Conservation (phyloP, 2,329 filamentous ascomycete species). For the Xylariaceae sp. region DNA sequence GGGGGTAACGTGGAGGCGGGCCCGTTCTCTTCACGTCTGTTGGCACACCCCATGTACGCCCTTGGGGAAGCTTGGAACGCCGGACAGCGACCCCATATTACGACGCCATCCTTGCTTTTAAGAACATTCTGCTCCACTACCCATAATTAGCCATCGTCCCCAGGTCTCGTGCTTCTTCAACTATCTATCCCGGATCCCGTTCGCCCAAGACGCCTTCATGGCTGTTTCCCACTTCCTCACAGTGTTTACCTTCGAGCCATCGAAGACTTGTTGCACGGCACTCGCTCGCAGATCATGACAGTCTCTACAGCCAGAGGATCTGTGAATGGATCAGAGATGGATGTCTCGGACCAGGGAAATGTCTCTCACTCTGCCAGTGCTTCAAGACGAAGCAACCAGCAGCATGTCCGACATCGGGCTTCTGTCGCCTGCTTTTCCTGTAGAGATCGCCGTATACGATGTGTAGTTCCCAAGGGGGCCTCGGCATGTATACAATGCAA, state of each 20-base stretch:
- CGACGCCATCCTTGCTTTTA: constrained; percentile 9
- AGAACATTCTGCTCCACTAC: constrained; percentile 1
- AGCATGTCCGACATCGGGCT: constrained; percentile 18
- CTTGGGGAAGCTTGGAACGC: constrained; percentile 14
- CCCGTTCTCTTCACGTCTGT: constrained; percentile 10
- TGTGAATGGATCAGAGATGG: constrained; percentile 12
- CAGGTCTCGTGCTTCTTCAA: constrained; percentile 2
- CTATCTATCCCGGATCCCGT: constrained; percentile 6
- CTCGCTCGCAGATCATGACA: constrained; percentile 9
- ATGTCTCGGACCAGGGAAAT: constrained; percentile 20
- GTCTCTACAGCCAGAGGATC: constrained; percentile 6
- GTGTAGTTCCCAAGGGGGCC: constrained; percentile 19
- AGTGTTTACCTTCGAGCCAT: constrained; percentile 6
- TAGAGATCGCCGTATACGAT: constrained; percentile 22
- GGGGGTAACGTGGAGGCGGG: constrained; percentile 19
- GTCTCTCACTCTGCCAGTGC: constrained; percentile 14
- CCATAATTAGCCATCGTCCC: constrained; percentile 12
- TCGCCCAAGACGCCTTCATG: constrained; percentile 10
- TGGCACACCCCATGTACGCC: background rate
- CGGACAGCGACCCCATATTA: constrained; percentile 9
- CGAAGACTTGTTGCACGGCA: constrained; percentile 5
- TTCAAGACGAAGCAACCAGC: constrained; percentile 15
- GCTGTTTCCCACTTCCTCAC: constrained; percentile 5
- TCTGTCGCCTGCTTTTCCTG: constrained; percentile 21
- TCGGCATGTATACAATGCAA: constrained; percentile 19